A percentile compares a stretch with the other conserved stretches of the same genome.
These are phyloP conservation scores for Gnomoniopsis smithogilvyi DNA, from an alignment of 2,329 filamentous ascomycete genomes.

Conservation along the genomic window DNA sequence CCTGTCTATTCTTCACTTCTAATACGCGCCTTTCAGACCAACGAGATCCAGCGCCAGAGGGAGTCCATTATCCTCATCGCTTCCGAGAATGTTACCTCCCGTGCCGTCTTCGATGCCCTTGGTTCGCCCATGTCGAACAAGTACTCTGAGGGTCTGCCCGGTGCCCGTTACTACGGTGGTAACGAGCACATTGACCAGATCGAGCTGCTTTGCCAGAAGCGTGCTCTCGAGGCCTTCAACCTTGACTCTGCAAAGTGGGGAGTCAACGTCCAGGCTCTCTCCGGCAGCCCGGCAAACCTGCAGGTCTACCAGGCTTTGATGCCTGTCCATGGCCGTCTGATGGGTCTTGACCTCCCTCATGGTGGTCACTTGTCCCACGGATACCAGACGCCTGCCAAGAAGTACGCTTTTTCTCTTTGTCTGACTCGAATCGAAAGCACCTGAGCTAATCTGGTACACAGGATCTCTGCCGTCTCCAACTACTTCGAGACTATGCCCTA, in stretches of 20 bases:
- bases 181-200: conserved; percentile 99
- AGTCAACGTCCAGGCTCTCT: conserved; percentile 95
- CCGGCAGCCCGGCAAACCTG: conserved; percentile 91
- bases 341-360: conserved; percentile 94
- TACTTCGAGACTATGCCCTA: conserved; percentile 99
- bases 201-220: conserved; percentile 90
- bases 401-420: conserved; percentile 53
- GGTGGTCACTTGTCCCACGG: conserved; percentile 95
- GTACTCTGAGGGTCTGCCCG: conserved; percentile 98
- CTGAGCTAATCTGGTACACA: conserved; percentile 25
- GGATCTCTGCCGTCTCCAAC: conserved; percentile 94
- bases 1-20: background rate
- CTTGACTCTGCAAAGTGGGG: conserved; percentile 89
- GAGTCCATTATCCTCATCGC: conserved; percentile 99
- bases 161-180: conserved; percentile 97
- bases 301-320: conserved; percentile 98
- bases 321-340: conserved; percentile 90
- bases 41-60: conserved; percentile 93
- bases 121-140: conserved; percentile 97
- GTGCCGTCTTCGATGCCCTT: conserved; percentile 95
- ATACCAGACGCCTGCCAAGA: conserved; percentile 93
- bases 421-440: background rate
- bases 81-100: conserved; percentile 98
- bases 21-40: conserved; percentile 53
- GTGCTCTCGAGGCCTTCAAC: conserved; percentile 88